Conservation (phyloP, 176 grass and related monocot species). For the Triticum monococcum region DNA sequence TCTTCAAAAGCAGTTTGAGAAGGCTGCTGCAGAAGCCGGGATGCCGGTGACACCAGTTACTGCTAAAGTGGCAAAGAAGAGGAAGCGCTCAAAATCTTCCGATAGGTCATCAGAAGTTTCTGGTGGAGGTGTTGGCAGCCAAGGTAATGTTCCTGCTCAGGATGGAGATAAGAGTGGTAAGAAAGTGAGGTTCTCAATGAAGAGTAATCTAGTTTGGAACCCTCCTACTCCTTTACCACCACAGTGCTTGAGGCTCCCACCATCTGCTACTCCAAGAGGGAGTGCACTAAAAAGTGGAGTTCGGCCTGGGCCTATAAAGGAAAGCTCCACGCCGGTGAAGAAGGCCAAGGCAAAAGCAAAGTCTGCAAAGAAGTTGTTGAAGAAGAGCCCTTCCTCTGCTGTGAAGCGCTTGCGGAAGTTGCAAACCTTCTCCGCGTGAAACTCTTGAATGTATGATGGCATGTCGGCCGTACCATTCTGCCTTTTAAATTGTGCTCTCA, state of each 20-base stretch:
- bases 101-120: constrained; percentile 19
- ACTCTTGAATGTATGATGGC: constrained; percentile 6
- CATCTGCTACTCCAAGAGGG: constrained; percentile 85
- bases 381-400: constrained; percentile 64
- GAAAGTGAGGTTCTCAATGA: constrained; percentile 94
- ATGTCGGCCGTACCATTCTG: constrained; percentile 15
- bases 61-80: constrained; percentile 62
- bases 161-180: constrained; percentile 56
- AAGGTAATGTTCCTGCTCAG: constrained; percentile 29
- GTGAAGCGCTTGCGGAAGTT: constrained; percentile 80
- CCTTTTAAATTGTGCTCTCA: constrained; percentile 26
- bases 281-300: constrained; percentile 96
- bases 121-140: constrained; percentile 24
- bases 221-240: constrained; percentile 82
- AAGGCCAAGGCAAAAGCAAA: constrained; percentile 66
- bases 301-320: constrained; percentile 71
- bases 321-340: constrained; percentile 49
- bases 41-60: constrained; percentile 40
- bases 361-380: constrained; percentile 76
- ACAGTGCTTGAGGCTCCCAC: constrained; percentile 79
- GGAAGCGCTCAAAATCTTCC: constrained; percentile 53
- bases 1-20: constrained; percentile 96
- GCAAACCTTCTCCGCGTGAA: constrained; percentile 69
- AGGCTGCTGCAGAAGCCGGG: constrained; percentile 66
- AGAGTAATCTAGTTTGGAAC: constrained; percentile 93